These are phyloP conservation scores for Sequoia sempervirens DNA, from an alignment of 75 land plant genomes.

Conservation along the genomic window DNA sequence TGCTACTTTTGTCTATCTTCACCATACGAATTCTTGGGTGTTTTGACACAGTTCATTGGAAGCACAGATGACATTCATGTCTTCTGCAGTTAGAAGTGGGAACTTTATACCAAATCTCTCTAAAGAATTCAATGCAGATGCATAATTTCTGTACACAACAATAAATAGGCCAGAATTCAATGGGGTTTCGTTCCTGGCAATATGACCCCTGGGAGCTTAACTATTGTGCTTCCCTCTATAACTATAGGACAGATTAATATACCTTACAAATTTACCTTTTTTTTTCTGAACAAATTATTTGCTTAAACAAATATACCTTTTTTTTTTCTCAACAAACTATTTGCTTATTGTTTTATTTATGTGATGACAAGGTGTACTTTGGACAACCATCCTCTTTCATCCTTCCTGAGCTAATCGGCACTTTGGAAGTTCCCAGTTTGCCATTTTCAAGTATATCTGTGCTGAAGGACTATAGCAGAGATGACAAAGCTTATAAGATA, in stretches of 20 bases:
- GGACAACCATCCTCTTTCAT: slow-evolving; percentile 43
- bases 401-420: slow-evolving; percentile 76
- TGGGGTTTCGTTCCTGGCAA: background rate
- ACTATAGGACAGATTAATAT: background rate
- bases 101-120: background rate
- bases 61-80: background rate
- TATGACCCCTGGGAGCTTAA: background rate
- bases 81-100: background rate
- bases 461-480: slow-evolving; percentile 51
- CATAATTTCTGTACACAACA: background rate
- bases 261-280: background rate
- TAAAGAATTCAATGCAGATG: background rate
- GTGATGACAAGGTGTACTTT: slow-evolving; percentile 55
- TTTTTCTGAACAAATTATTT: too few species aligned
- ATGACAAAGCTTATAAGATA: slow-evolving; percentile 72
- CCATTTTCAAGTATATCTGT: slow-evolving; percentile 75
- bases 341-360: background rate
- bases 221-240: background rate
- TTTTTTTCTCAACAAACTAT: background rate
- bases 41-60: background rate
- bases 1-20: background rate
- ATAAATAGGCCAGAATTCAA: background rate
- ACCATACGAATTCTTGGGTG: background rate
- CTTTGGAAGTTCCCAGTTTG: slow-evolving; percentile 52
- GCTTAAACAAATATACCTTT: too few species aligned